Percentiles rank a stretch among this genome's conserved stretches.
Conservation (phyloP, 768 basidiomycete genomes). For the Dioszegia aurantiaca region DNA sequence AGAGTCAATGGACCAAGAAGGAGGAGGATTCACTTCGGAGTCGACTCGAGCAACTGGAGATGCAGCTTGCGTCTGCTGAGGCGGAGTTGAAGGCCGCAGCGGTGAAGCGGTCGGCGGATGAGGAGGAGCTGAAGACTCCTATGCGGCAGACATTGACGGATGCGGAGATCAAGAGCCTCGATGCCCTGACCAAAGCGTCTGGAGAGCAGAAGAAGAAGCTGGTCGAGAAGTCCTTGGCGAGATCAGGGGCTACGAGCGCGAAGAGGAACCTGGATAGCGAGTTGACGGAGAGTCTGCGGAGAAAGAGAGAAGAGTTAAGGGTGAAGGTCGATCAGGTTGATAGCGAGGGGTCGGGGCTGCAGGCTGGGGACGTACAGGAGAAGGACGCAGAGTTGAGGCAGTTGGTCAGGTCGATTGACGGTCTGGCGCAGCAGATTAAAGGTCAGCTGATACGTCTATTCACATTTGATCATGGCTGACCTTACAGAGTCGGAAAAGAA, state of each 20-base stretch:
- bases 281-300: slow-evolving; percentile 78
- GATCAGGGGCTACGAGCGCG: slow-evolving; percentile 69
- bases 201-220: slow-evolving; percentile 71
- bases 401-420: slow-evolving; percentile 66
- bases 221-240: slow-evolving; percentile 64
- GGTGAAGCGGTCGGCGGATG: slow-evolving; percentile 65
- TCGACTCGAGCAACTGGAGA: slow-evolving; percentile 65
- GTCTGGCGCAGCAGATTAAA: slow-evolving; percentile 59
- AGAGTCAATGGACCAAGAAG: slow-evolving; percentile 60
- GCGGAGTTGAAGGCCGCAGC: slow-evolving; percentile 65
- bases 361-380: slow-evolving; percentile 53
- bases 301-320: slow-evolving; percentile 74
- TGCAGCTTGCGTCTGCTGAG: slow-evolving; percentile 67
- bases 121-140: slow-evolving; percentile 68
- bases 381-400: slow-evolving; percentile 67
- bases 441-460: slow-evolving; percentile 52
- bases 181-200: slow-evolving; percentile 68
- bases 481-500: slow-evolving; percentile 54
- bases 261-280: slow-evolving; percentile 88
- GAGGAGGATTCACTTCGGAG: slow-evolving; percentile 70
- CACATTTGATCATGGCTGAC: slow-evolving; percentile 28
- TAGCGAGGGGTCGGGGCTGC: slow-evolving; percentile 64
- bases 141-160: slow-evolving; percentile 70
- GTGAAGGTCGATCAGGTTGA: slow-evolving; percentile 70
- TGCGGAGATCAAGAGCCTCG: slow-evolving; percentile 69